Percentiles rank a stretch among this genome's conserved stretches.
These are phyloP conservation scores for Phytophthora gonapodyides DNA, from an alignment of 352 stramenopile genomes.

Conservation along the genomic window DNA sequence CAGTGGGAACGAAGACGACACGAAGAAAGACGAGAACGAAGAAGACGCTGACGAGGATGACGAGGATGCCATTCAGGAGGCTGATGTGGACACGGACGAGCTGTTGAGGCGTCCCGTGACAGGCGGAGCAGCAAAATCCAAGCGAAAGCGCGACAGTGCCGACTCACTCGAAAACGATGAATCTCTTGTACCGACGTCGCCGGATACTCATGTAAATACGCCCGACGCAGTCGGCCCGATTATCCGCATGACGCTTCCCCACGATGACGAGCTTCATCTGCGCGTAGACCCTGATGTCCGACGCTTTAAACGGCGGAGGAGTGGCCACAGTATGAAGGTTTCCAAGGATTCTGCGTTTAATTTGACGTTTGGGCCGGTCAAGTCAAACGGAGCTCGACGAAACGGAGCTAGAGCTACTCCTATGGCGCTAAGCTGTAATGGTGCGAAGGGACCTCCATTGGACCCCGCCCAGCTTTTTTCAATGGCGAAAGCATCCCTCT, in stretches of 20 bases:
- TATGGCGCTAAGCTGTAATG: slow-evolving; percentile 17
- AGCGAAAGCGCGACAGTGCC: slow-evolving; percentile 50
- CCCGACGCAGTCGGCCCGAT: slow-evolving; percentile 49
- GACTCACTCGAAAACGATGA: slow-evolving; percentile 64
- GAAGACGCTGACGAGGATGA: slow-evolving; percentile 65
- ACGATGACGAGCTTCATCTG: slow-evolving; percentile 42
- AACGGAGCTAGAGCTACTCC: slow-evolving; percentile 20
- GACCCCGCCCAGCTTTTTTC: slow-evolving; percentile 33
- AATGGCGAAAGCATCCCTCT: slow-evolving; percentile 32
- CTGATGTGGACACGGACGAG: slow-evolving; percentile 52
- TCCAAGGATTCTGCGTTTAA: slow-evolving; percentile 23
- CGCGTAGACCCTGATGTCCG: slow-evolving; percentile 53
- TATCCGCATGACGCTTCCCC: slow-evolving; percentile 64
- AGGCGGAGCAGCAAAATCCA: slow-evolving; percentile 42
- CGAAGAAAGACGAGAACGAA: slow-evolving; percentile 62
- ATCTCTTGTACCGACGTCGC: slow-evolving; percentile 58
- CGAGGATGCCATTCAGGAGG: slow-evolving; percentile 52
- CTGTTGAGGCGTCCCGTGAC: slow-evolving; percentile 33
- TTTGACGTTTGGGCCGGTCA: slow-evolving; percentile 40
- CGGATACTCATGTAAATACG: slow-evolving; percentile 74
- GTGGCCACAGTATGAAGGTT: slow-evolving; percentile 28
- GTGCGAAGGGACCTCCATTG: slow-evolving; percentile 13
- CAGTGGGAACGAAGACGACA: slow-evolving; percentile 49
- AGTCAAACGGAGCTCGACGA: background rate
- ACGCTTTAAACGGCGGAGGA: slow-evolving; percentile 64